Evolutionary conservation across 257 asterid genomes (phyloP).

Genomic region (Hygrophila difformis): DNA sequence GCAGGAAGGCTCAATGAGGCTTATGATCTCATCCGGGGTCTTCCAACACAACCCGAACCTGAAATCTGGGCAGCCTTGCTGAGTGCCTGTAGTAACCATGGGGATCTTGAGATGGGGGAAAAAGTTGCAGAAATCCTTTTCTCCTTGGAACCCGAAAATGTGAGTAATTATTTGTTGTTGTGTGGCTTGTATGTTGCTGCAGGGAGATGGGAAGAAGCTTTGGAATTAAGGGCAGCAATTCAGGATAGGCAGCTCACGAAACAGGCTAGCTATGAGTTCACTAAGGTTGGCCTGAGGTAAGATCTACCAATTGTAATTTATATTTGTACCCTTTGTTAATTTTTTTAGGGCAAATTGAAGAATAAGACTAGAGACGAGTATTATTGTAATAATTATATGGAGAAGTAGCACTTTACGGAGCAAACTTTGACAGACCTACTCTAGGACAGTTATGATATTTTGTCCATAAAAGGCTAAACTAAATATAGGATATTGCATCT

Average conservation of each 20-base stretch:
- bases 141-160: conserved; percentile 46
- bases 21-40: conserved; percentile 32
- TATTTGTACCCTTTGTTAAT: too few relatives aligned
- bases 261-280: conserved; percentile 37
- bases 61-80: conserved; percentile 62
- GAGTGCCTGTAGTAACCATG: conserved; percentile 53
- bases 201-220: conserved; percentile 67
- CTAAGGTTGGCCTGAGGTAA: conserved; percentile 32
- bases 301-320: too few relatives aligned
- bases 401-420: too few relatives aligned
- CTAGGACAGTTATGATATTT: too few relatives aligned
- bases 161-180: conserved; percentile 40
- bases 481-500: too few relatives aligned
- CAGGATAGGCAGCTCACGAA: conserved; percentile 39
- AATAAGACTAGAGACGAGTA: too few relatives aligned
- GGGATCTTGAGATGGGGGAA: conserved; percentile 54
- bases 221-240: conserved; percentile 44
- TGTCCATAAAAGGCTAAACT: too few relatives aligned
- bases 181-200: conserved; percentile 55
- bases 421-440: too few relatives aligned
- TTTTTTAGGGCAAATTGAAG: too few relatives aligned
- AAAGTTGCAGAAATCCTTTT: conserved; percentile 38
- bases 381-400: too few relatives aligned
- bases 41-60: conserved; percentile 22
- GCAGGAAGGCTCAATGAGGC: conserved; percentile 45